phyloP scores from a whole-genome alignment of 768 basidiomycete species.

The Kwoniella shandongensis region DNA sequence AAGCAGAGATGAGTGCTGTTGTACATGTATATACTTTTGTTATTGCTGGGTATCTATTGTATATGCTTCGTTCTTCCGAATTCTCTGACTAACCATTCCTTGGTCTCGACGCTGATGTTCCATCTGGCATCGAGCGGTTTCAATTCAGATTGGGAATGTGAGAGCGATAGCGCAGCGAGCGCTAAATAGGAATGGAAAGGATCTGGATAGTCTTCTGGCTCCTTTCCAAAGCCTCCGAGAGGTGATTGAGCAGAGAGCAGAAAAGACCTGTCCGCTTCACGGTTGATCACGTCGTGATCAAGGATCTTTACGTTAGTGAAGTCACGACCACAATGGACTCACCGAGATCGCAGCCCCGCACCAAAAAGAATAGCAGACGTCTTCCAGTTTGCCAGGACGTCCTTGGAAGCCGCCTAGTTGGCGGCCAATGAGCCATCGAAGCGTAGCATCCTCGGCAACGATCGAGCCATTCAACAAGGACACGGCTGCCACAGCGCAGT shows the following conservation, averaged over 20 bases:
- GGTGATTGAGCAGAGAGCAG: constrained; percentile 77
- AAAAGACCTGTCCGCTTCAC: constrained; percentile 62
- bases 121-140: constrained; percentile 66
- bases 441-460: constrained; percentile 55
- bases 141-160: constrained; percentile 54
- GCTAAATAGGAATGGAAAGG: constrained; percentile 94
- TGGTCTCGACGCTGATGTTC: constrained; percentile 69
- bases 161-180: constrained; percentile 74
- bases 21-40: neutral
- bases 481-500: constrained; percentile 80
- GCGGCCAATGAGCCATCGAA: constrained; percentile 75
- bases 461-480: constrained; percentile 57
- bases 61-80: constrained; percentile 56
- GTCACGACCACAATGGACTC: constrained; percentile 31
- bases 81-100: constrained; percentile 65
- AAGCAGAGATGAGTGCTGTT: constrained; percentile 29
- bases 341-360: constrained; percentile 78
- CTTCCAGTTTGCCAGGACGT: constrained; percentile 79
- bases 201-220: constrained; percentile 80
- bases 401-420: constrained; percentile 87
- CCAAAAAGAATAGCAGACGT: constrained; percentile 98
- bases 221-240: constrained; percentile 84
- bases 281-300: constrained; percentile 63
- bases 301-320: constrained; percentile 63
- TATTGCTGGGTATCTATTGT: constrained; percentile 6